Conservation (phyloP, 1,139 yeast species). For the Geotrichum candidum region DNA sequence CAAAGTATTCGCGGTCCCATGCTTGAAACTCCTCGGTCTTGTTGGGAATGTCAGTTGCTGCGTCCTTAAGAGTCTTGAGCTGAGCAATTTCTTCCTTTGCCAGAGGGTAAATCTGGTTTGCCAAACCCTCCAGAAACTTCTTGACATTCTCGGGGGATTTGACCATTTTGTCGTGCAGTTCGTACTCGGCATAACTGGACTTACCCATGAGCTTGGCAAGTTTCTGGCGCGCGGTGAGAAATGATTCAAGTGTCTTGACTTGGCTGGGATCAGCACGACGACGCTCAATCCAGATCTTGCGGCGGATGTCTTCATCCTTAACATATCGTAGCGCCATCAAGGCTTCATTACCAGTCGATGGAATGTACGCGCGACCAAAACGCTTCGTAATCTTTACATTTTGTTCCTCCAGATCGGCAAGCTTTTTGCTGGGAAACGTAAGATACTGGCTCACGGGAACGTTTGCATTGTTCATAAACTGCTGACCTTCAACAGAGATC, state of each 20-base stretch:
- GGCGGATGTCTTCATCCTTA: conserved; percentile 52
- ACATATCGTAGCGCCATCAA: conserved; percentile 60
- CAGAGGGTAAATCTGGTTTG: conserved; percentile 46
- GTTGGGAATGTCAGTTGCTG: conserved; percentile 38
- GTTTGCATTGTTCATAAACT: conserved; percentile 53
- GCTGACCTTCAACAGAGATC: conserved; percentile 77
- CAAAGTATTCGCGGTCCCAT: conserved; percentile 86
- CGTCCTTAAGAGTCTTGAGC: conserved; percentile 26
- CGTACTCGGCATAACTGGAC: conserved; percentile 69
- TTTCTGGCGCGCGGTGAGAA: conserved; percentile 61
- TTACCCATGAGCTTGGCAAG: conserved; percentile 73
- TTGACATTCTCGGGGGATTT: conserved; percentile 69
- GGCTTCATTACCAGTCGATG: conserved; percentile 65
- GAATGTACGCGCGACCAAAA: conserved; percentile 44
- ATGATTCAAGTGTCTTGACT: conserved; percentile 49
- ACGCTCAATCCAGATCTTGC: conserved; percentile 66
- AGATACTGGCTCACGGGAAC: conserved; percentile 35
- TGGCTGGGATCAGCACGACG: conserved; percentile 54
- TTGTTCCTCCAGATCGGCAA: conserved; percentile 34
- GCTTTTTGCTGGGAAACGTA: conserved; percentile 32
- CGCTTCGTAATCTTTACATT: conserved; percentile 11
- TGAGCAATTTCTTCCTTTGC: conserved; percentile 55
- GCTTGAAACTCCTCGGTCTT: conserved; percentile 46
- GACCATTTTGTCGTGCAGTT: conserved; percentile 87
- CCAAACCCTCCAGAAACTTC: conserved; percentile 58